Evolutionary conservation across 768 basidiomycete species (phyloP).

Genomic region (Suillus discolor): DNA sequence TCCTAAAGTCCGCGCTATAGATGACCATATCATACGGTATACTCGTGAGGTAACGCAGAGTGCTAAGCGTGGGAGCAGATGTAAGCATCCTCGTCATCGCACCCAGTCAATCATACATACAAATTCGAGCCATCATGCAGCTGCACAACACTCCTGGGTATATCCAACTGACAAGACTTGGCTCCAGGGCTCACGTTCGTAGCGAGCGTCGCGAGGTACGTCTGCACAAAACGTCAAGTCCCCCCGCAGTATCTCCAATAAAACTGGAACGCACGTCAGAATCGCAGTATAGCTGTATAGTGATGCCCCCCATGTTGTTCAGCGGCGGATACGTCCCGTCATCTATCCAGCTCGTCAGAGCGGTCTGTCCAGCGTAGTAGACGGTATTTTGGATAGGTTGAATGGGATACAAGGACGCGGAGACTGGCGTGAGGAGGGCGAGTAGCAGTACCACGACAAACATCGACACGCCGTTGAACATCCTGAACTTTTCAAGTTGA

Average conservation of each 20-base stretch:
- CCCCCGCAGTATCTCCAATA: neutral
- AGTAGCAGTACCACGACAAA: neutral
- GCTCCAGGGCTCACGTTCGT: slow-evolving; percentile 40
- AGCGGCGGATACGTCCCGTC: slow-evolving; percentile 44
- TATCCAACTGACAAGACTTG: slow-evolving; percentile 26
- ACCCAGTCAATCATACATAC: slow-evolving; percentile 23
- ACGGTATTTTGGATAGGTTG: slow-evolving; percentile 48
- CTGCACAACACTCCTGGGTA: slow-evolving; percentile 28
- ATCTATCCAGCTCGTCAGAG: slow-evolving; percentile 53
- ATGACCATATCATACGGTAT: slow-evolving; percentile 31
- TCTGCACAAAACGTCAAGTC: slow-evolving; percentile 31
- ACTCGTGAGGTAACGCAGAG: slow-evolving; percentile 35
- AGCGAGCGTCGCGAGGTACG: slow-evolving; percentile 45
- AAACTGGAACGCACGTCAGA: slow-evolving; percentile 39
- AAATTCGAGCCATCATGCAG: slow-evolving; percentile 28
- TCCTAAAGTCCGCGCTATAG: slow-evolving; percentile 56
- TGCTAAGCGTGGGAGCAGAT: slow-evolving; percentile 17
- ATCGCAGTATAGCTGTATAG: slow-evolving; percentile 48
- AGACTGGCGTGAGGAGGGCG: slow-evolving; percentile 17
- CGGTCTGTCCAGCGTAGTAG: slow-evolving; percentile 45
- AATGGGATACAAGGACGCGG: slow-evolving; percentile 52
- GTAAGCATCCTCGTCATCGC: neutral
- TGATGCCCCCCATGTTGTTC: slow-evolving; percentile 41
- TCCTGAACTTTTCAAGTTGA: neutral
- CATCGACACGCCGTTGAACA: slow-evolving; percentile 10